Conservation (phyloP, 331 rosid genomes). For the Phaseolus coccineus region DNA sequence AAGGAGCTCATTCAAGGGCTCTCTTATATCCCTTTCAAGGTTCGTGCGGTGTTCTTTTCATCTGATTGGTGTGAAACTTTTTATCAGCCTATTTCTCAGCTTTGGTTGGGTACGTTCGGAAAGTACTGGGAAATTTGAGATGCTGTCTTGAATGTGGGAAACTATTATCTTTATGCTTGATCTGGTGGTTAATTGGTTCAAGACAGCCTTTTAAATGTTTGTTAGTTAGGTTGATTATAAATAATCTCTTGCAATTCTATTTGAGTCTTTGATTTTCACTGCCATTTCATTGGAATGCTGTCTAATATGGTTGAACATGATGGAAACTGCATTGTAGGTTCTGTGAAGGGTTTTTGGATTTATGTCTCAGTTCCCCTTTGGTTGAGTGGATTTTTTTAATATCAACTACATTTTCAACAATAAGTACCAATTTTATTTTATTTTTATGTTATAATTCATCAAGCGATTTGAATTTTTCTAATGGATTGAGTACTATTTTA, state of each 20-base stretch:
- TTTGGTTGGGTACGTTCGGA: not conserved
- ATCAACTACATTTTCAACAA: not conserved
- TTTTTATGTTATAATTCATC: conserved; percentile 1
- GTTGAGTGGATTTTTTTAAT: not conserved
- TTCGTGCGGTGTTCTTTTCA: conserved; percentile 52
- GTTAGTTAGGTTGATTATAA: conserved; percentile 7
- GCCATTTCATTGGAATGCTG: conserved; percentile 16
- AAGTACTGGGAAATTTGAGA: conserved; percentile 14
- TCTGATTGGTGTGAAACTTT: conserved; percentile 4
- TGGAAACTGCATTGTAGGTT: conserved; percentile 1
- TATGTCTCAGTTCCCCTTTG: conserved; percentile 17
- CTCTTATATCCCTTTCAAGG: conserved; percentile 87
- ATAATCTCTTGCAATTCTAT: conserved; percentile 8
- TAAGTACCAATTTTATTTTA: not conserved
- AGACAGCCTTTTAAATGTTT: not conserved
- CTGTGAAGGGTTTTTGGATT: conserved; percentile 9
- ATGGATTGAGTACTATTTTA: not conserved
- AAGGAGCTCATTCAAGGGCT: conserved; percentile 73
- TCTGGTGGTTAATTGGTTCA: not conserved
- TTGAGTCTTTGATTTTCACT: conserved; percentile 12
- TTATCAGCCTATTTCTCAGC: not conserved
- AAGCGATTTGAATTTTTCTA: not conserved
- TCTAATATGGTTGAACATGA: conserved; percentile 7
- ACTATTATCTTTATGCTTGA: not conserved
- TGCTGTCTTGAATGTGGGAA: conserved; percentile 13